Evolutionary conservation across 2,329 filamentous ascomycete species (phyloP), one percentile per base, ranked within the genome.

Genomic region (Aspergillus quadrilineatus): DNA sequence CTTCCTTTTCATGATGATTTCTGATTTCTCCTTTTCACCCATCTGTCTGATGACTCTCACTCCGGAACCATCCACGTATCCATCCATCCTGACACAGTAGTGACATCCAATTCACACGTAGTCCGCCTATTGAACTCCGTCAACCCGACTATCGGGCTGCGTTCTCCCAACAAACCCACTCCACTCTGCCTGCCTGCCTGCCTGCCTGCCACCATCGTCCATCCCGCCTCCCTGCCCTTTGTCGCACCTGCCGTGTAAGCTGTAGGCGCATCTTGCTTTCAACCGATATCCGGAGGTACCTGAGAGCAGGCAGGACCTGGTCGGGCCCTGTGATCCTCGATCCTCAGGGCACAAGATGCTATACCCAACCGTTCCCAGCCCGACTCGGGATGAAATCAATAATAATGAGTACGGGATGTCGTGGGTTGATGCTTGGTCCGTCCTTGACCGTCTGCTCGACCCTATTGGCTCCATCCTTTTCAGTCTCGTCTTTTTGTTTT

Each of bases 381-480:
- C 39, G 28, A 51, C 28, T 28, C 15, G 39, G 29, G 6, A 45
- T 17, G 28, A 44, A 52, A 14, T 22, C 22, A 22, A 22, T 22
- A 22, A 22, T 51, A 51, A 30, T 47, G 52, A 58, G 44, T 59
- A 53, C 55, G 51, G 44, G 48, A 52, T 53, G 58, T 42, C 47
- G 44, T 52, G 42, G 6, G n/a, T 42, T 22, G 36, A 51, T 52
- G 43, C 45, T 46, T 53, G 41, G 48, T 59, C 44, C 36, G 42
- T 51, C 52, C 44, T 48, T 48, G 57, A 55, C 46, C 47, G 49
- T 50, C 41, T 58, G 44, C 50, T 49, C 42, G 14, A 41, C 48
- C 62, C 59, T 34, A 62, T 63, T 64, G 62, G 63, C 55, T 58
- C 62, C 61, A 62, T 60, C 57, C 57, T 58, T 59, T 65, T 50